These are phyloP conservation scores for Dryas integrifolia DNA, from an alignment of 331 rosid species.

Conservation along the genomic window DNA sequence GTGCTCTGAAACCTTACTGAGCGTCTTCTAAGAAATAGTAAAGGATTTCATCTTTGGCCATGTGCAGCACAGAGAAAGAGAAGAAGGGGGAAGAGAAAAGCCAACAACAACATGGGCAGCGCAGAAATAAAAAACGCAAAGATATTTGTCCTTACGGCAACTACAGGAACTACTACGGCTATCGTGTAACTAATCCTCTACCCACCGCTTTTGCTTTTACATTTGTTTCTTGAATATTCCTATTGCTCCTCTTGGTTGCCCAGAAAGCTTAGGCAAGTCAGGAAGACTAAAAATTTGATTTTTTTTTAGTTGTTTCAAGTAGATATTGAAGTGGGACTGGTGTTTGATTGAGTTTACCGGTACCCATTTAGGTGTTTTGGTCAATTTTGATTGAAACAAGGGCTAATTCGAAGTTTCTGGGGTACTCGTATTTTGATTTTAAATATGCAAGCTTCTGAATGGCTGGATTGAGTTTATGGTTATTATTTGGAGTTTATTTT, in stretches of 20 bases:
- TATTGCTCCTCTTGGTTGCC: background rate
- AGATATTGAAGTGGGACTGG: background rate
- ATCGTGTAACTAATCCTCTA: conserved; percentile 47
- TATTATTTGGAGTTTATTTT: background rate
- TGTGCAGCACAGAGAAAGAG: conserved; percentile 2
- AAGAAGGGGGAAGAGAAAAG: conserved; percentile 26
- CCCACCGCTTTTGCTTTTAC: background rate
- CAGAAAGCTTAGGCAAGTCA: background rate
- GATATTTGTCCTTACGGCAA: conserved; percentile 70
- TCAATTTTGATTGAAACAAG: background rate
- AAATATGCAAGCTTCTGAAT: background rate
- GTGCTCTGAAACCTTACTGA: background rate
- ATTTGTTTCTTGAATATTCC: background rate
- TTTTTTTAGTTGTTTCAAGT: background rate
- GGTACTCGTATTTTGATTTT: background rate
- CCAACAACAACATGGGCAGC: conserved; percentile 12
- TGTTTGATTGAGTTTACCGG: conserved; percentile 7
- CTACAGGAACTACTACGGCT: conserved; percentile 75
- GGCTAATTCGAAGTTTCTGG: background rate
- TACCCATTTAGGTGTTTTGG: background rate
- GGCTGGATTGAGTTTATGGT: background rate
- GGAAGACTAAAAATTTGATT: background rate
- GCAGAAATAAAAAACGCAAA: conserved; percentile 44
- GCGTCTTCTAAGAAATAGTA: background rate
- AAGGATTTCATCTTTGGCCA: background rate